Evolutionary conservation across 306 rosid genomes (phyloP).

Genomic region (Cicer cuneatum): DNA sequence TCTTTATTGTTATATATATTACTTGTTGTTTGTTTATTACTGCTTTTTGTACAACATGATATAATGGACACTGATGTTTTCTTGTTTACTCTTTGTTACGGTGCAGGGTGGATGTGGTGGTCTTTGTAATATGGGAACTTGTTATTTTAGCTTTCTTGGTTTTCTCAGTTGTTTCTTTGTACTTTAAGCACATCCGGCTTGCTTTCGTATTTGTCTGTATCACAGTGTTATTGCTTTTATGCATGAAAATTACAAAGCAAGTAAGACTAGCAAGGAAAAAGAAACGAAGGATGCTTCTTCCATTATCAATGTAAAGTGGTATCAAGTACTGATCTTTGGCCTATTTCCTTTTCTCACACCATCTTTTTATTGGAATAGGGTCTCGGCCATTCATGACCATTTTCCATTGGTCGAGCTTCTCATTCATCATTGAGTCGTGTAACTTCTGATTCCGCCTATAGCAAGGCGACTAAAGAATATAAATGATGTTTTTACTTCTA

Average conservation of each 20-base stretch:
- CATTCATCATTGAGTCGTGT: constrained; percentile 43
- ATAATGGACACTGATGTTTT: constrained; percentile 22
- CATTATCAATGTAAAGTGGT: constrained; percentile 83
- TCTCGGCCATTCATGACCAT: constrained; percentile 41
- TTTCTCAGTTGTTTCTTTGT: constrained; percentile 88
- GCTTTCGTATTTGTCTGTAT: constrained; percentile 77
- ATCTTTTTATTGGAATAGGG: constrained; percentile 40
- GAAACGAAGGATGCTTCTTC: constrained; percentile 99
- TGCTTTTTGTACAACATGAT: constrained; percentile 19
- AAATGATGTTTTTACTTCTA: constrained; percentile 40
- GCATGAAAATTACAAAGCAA: constrained; percentile 97
- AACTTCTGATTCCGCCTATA: constrained; percentile 46
- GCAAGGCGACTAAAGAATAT: constrained; percentile 47
- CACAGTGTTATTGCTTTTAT: constrained; percentile 79
- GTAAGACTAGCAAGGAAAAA: constrained; percentile 92
- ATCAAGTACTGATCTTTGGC: constrained; percentile 44
- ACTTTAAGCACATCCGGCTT: constrained; percentile 85
- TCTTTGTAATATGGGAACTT: constrained; percentile 98
- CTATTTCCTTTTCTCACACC: constrained; percentile 33
- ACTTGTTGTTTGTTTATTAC: constrained; percentile 13
- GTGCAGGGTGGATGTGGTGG: constrained; percentile 98
- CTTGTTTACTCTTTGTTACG: constrained; percentile 41
- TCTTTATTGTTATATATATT: constrained; percentile 23
- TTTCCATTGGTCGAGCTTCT: constrained; percentile 38
- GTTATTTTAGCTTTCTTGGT: constrained; percentile 90